These are phyloP conservation scores for Neurospora hispaniola DNA, from an alignment of 495 filamentous ascomycete genomes.

Conservation along the genomic window DNA sequence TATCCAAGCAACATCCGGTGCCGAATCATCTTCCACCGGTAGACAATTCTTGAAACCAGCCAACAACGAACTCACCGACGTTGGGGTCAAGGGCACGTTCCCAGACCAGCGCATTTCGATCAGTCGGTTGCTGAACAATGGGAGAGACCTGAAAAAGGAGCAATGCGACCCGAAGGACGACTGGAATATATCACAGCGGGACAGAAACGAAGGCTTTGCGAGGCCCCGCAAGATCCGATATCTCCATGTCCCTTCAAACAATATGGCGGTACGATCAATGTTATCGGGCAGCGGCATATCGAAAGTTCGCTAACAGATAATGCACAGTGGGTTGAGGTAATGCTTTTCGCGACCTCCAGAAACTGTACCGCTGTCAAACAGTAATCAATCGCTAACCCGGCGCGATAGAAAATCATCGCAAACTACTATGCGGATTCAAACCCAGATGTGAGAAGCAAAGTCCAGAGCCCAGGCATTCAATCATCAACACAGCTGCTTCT, in stretches of 20 bases:
- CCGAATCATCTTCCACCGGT: not conserved
- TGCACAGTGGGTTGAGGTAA: conserved; percentile 14
- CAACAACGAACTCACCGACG: conserved; percentile 1
- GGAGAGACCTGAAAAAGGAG: not conserved
- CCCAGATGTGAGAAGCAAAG: not conserved
- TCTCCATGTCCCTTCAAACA: conserved; percentile 13
- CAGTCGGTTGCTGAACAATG: not conserved
- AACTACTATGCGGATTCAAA: conserved; percentile 10
- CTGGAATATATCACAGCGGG: not conserved
- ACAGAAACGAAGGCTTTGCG: not conserved
- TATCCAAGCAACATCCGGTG: not conserved
- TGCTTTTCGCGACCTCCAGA: not conserved
- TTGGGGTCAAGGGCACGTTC: conserved; percentile 10
- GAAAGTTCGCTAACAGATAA: not conserved
- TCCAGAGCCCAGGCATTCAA: not conserved
- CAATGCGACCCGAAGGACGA: not conserved
- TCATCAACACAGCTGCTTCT: conserved; percentile 8
- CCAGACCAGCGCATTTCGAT: conserved; percentile 10
- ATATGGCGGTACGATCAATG: conserved; percentile 8
- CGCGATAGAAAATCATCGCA: conserved; percentile 6
- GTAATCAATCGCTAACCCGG: not conserved
- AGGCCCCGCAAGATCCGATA: conserved; percentile 1
- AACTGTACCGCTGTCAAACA: not conserved
- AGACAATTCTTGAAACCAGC: not conserved
- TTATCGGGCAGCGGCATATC: no score